phyloP scores from a whole-genome alignment of 805 yeast species.

The Zygotorulaspora chibaensis region DNA sequence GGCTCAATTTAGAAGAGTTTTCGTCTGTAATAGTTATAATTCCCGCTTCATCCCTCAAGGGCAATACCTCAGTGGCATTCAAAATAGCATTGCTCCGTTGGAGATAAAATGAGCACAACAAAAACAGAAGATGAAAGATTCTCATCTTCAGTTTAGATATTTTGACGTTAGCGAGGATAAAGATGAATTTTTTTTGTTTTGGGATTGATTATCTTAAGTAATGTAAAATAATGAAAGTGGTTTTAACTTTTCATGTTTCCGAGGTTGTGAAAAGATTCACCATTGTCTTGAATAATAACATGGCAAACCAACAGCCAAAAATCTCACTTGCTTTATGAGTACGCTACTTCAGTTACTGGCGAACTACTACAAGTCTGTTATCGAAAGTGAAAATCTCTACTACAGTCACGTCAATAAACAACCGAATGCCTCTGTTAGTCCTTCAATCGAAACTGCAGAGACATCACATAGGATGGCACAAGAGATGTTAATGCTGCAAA shows the following conservation, averaged over 20 bases:
- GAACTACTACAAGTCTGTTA: slow-evolving; percentile 29
- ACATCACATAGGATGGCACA: slow-evolving; percentile 21
- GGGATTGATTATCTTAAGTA: too few relatives aligned
- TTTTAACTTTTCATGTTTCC: too few relatives aligned
- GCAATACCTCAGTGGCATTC: slow-evolving; percentile 10
- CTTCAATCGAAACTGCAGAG: slow-evolving; percentile 2
- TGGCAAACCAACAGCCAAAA: too few relatives aligned
- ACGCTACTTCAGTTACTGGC: slow-evolving; percentile 24
- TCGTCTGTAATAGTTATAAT: slow-evolving; percentile 42
- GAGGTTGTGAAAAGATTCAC: too few relatives aligned
- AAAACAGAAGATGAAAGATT: background rate
- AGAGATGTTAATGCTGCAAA: slow-evolving; percentile 35
- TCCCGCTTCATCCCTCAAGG: slow-evolving; percentile 31
- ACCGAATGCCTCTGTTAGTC: slow-evolving; percentile 1
- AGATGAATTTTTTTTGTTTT: too few relatives aligned
- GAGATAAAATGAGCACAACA: slow-evolving; percentile 1
- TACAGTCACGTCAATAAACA: slow-evolving; percentile 8
- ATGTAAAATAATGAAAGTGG: too few relatives aligned
- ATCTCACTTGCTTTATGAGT: slow-evolving; percentile 15
- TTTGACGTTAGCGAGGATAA: background rate
- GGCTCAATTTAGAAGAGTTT: slow-evolving; percentile 38
- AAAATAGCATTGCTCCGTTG: slow-evolving; percentile 3
- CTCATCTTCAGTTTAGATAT: background rate
- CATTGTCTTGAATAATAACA: too few relatives aligned
- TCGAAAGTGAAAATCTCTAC: slow-evolving; percentile 28